Percentiles rank a stretch among this genome's conserved stretches.
These are phyloP conservation scores for Suillus ampliporus DNA, from an alignment of 768 basidiomycete species.

Conservation along the genomic window DNA sequence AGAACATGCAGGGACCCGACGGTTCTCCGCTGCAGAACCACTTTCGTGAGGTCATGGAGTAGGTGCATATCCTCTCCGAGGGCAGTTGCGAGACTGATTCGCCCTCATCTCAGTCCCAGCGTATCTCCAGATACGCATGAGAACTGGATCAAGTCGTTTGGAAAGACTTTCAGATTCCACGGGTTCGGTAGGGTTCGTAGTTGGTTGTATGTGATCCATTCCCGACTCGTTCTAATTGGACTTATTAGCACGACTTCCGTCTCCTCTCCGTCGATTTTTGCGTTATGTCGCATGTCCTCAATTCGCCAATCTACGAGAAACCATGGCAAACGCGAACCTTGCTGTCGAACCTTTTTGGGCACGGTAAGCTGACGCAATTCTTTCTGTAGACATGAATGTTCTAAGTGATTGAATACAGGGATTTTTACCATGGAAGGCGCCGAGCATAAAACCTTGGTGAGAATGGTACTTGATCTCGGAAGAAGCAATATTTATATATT, in stretches of 20 bases:
- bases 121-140: constrained; percentile 46
- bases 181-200: constrained; percentile 54
- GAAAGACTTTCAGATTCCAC: constrained; percentile 59
- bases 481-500: not conserved
- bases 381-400: not conserved
- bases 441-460: constrained; percentile 50
- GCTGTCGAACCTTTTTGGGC: constrained; percentile 54
- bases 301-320: constrained; percentile 55
- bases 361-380: constrained; percentile 39
- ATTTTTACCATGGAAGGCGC: constrained; percentile 58
- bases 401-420: constrained; percentile 34
- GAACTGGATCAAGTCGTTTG: constrained; percentile 50
- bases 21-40: constrained; percentile 49
- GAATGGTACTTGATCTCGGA: constrained; percentile 4
- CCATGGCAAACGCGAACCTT: constrained; percentile 60
- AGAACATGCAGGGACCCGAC: constrained; percentile 53
- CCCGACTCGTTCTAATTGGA: not conserved
- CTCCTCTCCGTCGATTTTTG: constrained; percentile 58
- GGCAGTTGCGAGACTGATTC: not conserved
- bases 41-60: constrained; percentile 53
- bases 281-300: constrained; percentile 53
- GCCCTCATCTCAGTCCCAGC: constrained; percentile 44
- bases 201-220: not conserved
- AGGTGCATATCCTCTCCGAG: constrained; percentile 23
- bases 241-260: constrained; percentile 55